Evolutionary conservation across 1,284 basidiomycete genomes (phyloP).

Genomic region (Cutaneotrichosporon daszewskae): DNA sequence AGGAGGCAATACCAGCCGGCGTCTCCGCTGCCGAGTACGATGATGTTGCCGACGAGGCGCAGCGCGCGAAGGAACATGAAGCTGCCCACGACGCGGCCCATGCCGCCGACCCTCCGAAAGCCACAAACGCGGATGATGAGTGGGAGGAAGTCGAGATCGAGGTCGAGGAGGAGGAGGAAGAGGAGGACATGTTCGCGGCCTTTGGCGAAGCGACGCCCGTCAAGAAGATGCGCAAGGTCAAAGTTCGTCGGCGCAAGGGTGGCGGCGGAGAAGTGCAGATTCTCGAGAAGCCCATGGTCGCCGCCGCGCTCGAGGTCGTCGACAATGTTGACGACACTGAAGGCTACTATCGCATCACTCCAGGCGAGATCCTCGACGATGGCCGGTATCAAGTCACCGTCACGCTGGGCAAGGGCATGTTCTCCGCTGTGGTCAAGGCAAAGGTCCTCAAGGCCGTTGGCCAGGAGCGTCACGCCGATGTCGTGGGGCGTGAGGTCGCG

Average conservation of each 20-base stretch:
- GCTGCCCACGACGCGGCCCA: not conserved
- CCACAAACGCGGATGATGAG: slow-evolving; percentile 21
- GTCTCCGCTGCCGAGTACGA: slow-evolving; percentile 87
- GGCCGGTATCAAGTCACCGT: slow-evolving; percentile 93
- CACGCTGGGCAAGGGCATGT: slow-evolving; percentile 95
- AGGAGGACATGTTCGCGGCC: slow-evolving; percentile 89
- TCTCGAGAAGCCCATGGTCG: slow-evolving; percentile 58
- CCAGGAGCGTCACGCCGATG: slow-evolving; percentile 51
- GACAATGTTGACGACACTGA: slow-evolving; percentile 63
- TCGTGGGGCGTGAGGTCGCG: slow-evolving; percentile 72
- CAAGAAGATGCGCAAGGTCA: slow-evolving; percentile 52
- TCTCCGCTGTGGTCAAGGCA: slow-evolving; percentile 90
- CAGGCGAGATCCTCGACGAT: slow-evolving; percentile 89
- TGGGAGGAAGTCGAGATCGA: slow-evolving; percentile 57
- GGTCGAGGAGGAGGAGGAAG: slow-evolving; percentile 58
- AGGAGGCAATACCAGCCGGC: slow-evolving; percentile 10
- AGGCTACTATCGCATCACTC: slow-evolving; percentile 90
- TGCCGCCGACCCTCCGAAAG: not conserved
- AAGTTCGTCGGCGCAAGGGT: slow-evolving; percentile 50
- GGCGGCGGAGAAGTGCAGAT: slow-evolving; percentile 63
- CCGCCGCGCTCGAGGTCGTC: slow-evolving; percentile 29
- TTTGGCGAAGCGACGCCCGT: slow-evolving; percentile 54
- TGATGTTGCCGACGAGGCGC: slow-evolving; percentile 57
- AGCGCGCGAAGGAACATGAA: slow-evolving; percentile 1
- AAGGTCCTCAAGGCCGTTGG: slow-evolving; percentile 69